Conservation (phyloP, 1,284 basidiomycete species). For the Grifola frondosa region DNA sequence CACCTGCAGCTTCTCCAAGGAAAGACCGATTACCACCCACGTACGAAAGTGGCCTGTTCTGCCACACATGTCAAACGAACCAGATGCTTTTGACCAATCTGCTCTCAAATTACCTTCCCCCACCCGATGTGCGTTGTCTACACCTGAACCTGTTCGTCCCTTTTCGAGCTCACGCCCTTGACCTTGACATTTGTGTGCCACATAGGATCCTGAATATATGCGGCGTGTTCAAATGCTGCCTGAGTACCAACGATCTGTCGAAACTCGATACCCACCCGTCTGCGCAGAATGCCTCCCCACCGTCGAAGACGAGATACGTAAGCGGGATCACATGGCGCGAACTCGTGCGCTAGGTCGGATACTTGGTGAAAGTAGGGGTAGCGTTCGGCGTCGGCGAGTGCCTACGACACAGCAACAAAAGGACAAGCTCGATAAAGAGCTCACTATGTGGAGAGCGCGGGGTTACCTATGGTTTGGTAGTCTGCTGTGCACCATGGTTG, state of each 20-base stretch:
- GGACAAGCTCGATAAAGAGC: conserved; percentile 42
- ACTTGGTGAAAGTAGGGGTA: conserved; percentile 62
- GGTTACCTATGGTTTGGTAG: conserved; percentile 61
- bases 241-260: conserved; percentile 70
- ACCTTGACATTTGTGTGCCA: not conserved
- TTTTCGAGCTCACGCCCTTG: conserved; percentile 1
- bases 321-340: conserved; percentile 80
- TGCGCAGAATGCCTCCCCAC: conserved; percentile 72
- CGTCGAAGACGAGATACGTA: conserved; percentile 78
- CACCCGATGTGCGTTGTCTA: conserved; percentile 49
- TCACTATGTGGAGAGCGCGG: conserved; percentile 60
- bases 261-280: conserved; percentile 83
- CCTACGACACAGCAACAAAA: conserved; percentile 38
- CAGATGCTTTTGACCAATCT: conserved; percentile 84
- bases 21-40: conserved; percentile 64
- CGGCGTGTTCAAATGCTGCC: conserved; percentile 62
- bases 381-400: conserved; percentile 43
- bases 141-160: not conserved
- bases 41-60: conserved; percentile 68
- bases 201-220: conserved; percentile 74
- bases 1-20: conserved; percentile 56
- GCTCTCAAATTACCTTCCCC: conserved; percentile 84
- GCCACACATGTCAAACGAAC: conserved; percentile 86
- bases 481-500: conserved; percentile 42
- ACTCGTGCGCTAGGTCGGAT: conserved; percentile 72